Base-by-base conservation (phyloP, 768 basidiomycete genomes). In the Mycena pura region DNA sequence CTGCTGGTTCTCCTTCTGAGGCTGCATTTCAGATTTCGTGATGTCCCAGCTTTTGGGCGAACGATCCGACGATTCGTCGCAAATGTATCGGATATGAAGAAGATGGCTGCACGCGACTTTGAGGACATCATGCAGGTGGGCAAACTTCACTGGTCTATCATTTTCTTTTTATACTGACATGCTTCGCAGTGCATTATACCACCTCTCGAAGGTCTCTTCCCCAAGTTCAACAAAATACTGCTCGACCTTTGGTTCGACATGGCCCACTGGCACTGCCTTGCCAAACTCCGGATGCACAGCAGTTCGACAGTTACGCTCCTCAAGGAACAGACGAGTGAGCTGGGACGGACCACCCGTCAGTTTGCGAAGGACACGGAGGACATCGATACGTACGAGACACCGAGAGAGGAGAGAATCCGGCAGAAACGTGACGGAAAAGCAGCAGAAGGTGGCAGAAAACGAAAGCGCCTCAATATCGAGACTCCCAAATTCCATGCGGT, bases 51-150 rank as follows among this genome's bases (percentile, higher is more conserved):
- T 0, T 80, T 81, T 64, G 76, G 78, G 0, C 28, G 64, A 2
- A 75, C 71, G 0, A 80, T 80, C 3, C 57, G 71, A 0, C 64
- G 50, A 25, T 80, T 79, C 47, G 22, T 45, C 5, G 46, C 59
- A 19, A 77, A 81, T 65, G 73, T 69, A 0, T 73, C 76, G 2
- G 70, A 68, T 10, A 70, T 80, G 69, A 76, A 74, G 27, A 61
- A 68, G 22, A 55, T 77, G 1, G 76, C 74, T 3, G 80, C 75
- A 0, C 63, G 70, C 9, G 77, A 82, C 38, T 81, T 72, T 46
- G 74, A 81, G 29, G 79, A 81, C 45, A 57, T 80, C 0, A 59
- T 80, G 0, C 78, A 79, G 65, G 73, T 69, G 65, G 43, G 5
- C 45, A 67, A 17, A 55, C 64, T 9, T 57, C 60, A 10, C 48